Evolutionary conservation across 1,139 yeast genomes (phyloP), one percentile per base, ranked within the genome.

Genomic region (Diutina siamensis): DNA sequence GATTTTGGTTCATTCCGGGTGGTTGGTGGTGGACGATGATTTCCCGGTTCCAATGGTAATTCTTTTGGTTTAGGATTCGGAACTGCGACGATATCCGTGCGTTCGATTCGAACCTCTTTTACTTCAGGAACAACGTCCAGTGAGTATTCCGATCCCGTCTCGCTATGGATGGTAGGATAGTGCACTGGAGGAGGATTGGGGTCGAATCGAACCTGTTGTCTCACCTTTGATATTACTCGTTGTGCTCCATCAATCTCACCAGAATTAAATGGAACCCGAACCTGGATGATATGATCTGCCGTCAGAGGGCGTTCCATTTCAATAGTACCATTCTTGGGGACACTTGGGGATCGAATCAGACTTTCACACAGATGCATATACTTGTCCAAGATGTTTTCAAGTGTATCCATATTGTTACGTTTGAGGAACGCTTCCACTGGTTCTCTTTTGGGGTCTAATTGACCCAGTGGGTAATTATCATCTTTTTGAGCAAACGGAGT

Each of bases 101-200:
- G n/a, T 18, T 34, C 36, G 4, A 15, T 15, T 3, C 9, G 7
- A 18, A 18, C 36, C 20, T 15, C 21, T 5, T 8, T 12, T 5
- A 18, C 21, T 34, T 34, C 18, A 15, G 19, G 36, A 34, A 17
- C 12, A 17, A 20, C 19, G 5, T 34, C 32, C 19, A 22, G 42
- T 4, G 40, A 35, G n/a, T 21, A 25, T 4, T 38, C 42, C 32
- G 25, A 25, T 8, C 13, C 32, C 21, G 32, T n/a, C 18, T 38
- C 42, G 13, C 32, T 38, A 17, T 38, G 42, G 2, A 7, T 13
- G 4, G n/a, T 31, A 25, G 42, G 33, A 25, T 38, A 38, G 9
- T 38, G 42, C 12, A 38, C 42, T 13, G 42, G 42, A 2, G 42
- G 42, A 15, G 42, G 42, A 12, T 38, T 38, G 17, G 42, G 42